Conservation (phyloP, 2,329 filamentous ascomycete species). For the Ceratocystis diversiconidia region DNA sequence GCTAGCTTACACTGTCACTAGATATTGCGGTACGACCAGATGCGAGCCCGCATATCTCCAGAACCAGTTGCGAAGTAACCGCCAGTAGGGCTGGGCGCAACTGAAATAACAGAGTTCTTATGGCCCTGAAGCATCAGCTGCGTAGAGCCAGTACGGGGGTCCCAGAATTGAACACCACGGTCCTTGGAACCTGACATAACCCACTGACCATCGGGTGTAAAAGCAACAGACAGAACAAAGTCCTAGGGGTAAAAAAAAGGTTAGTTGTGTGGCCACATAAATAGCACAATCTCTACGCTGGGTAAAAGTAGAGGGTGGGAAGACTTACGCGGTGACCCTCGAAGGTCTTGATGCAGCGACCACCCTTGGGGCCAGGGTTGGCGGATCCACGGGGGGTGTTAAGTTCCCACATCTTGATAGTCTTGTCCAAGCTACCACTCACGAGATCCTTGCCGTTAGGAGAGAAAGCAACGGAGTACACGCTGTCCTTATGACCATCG, state of each 20-base stretch:
- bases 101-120: constrained; percentile 97
- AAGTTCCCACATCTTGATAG: constrained; percentile 98
- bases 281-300: no score
- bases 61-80: constrained; percentile 89
- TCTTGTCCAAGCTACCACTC: constrained; percentile 90
- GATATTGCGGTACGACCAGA: constrained; percentile 66
- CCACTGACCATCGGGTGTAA: constrained; percentile 89
- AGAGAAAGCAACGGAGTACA: constrained; percentile 92
- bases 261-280: no score
- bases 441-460: constrained; percentile 87
- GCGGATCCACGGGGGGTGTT: constrained; percentile 54
- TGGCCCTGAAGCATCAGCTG: constrained; percentile 98
- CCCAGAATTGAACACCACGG: constrained; percentile 96
- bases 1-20: not conserved
- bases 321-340: constrained; percentile 75
- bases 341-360: constrained; percentile 91
- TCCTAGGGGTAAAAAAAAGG: constrained; percentile 40
- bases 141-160: constrained; percentile 79
- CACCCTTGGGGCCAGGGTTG: constrained; percentile 59
- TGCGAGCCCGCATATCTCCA: constrained; percentile 92
- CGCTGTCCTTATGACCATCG: constrained; percentile 90
- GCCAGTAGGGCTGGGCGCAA: constrained; percentile 80
- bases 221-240: constrained; percentile 88
- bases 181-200: constrained; percentile 97
- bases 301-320: no score